These are phyloP conservation scores for Fusarium poae DNA, from an alignment of 2,329 filamentous ascomycete species.

Conservation along the genomic window DNA sequence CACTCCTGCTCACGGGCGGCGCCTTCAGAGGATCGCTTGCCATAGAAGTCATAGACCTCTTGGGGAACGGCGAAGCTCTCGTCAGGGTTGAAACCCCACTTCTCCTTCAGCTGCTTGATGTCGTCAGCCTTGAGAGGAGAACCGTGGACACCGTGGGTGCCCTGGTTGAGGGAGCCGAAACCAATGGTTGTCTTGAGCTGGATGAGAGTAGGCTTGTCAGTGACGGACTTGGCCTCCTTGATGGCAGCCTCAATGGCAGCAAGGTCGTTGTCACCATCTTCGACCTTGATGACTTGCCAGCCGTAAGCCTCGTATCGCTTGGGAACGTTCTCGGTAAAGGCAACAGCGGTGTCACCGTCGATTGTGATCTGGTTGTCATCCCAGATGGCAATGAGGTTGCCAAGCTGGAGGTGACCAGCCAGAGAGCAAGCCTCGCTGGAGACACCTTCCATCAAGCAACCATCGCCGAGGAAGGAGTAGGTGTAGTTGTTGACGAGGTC, in stretches of 20 bases:
- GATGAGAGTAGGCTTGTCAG: slow-evolving; percentile 96
- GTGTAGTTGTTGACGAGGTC: slow-evolving; percentile 96
- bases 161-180: slow-evolving; percentile 92
- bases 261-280: slow-evolving; percentile 90
- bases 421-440: slow-evolving; percentile 91
- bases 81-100: slow-evolving; percentile 96
- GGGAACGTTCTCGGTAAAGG: slow-evolving; percentile 96
- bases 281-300: slow-evolving; percentile 90
- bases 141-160: slow-evolving; percentile 95
- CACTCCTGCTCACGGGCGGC: slow-evolving; percentile 93
- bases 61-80: slow-evolving; percentile 94
- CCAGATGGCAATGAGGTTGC: slow-evolving; percentile 96
- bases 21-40: slow-evolving; percentile 86
- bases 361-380: slow-evolving; percentile 98
- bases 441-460: slow-evolving; percentile 98
- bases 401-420: slow-evolving; percentile 96
- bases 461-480: slow-evolving; percentile 96
- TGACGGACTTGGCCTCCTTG: slow-evolving; percentile 85
- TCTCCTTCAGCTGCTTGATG: slow-evolving; percentile 90
- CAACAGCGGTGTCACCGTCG: slow-evolving; percentile 94
- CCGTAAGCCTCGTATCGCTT: slow-evolving; percentile 98
- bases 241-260: slow-evolving; percentile 90
- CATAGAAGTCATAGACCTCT: slow-evolving; percentile 91
- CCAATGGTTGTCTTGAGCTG: slow-evolving; percentile 98
- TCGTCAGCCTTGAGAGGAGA: slow-evolving; percentile 96